Percentiles rank a stretch among this genome's conserved stretches.
These are phyloP conservation scores for Ambispora gerdemannii DNA, from an alignment of 192 early-diverging fungal genomes.

Conservation along the genomic window DNA sequence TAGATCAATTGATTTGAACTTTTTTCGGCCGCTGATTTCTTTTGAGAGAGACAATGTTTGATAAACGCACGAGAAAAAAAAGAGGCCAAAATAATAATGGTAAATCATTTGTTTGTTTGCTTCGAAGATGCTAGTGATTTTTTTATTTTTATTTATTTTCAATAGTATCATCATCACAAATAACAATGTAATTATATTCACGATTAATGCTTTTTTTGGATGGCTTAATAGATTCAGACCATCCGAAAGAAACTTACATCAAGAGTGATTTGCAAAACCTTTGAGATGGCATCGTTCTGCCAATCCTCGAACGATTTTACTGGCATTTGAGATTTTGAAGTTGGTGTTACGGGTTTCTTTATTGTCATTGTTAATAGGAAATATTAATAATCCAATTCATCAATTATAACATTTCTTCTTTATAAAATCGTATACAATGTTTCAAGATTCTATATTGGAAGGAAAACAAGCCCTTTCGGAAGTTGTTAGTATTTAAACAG, in stretches of 20 bases:
- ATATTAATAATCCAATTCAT: too few relatives aligned
- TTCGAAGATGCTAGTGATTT: too few relatives aligned
- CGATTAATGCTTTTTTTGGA: neutral
- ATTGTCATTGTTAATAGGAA: too few relatives aligned
- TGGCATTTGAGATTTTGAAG: conserved; percentile 33
- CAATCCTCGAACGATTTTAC: conserved; percentile 63
- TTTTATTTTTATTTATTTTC: neutral
- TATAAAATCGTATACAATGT: too few relatives aligned
- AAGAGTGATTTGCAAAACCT: conserved; percentile 74
- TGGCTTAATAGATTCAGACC: too few relatives aligned
- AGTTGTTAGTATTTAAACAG: too few relatives aligned
- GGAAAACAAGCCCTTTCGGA: too few relatives aligned
- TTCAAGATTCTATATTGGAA: too few relatives aligned
- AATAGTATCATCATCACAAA: neutral
- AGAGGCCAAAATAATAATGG: neutral
- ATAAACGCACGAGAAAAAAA: neutral
- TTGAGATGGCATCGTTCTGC: conserved; percentile 80
- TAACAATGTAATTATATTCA: neutral
- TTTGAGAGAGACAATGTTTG: conserved; percentile 3
- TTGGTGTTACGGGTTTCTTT: conserved; percentile 20
- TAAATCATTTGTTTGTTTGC: too few relatives aligned
- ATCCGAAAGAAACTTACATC: conserved; percentile 47
- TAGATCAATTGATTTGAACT: conserved; percentile 35
- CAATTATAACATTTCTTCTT: too few relatives aligned
- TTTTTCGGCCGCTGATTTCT: conserved; percentile 30